Evolutionary conservation across 1,284 basidiomycete genomes (phyloP).

Genomic region (Neolentinus lepideus): DNA sequence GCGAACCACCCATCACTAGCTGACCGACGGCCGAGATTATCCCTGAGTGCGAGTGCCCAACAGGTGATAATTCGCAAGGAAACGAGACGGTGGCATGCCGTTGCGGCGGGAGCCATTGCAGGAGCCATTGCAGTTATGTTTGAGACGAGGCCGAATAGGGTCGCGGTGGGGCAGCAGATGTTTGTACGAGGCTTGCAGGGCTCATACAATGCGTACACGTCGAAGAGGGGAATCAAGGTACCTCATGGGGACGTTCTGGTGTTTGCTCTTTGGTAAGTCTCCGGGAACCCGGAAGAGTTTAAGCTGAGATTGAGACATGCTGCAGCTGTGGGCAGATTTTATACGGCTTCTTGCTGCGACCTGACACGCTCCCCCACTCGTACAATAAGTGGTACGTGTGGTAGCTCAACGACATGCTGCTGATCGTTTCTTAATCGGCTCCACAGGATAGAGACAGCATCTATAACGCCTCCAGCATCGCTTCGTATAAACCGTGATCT

Average conservation of each 20-base stretch:
- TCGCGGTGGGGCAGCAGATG: slow-evolving; percentile 84
- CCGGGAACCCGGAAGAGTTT: neutral
- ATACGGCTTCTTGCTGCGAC: slow-evolving; percentile 76
- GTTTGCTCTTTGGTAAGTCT: slow-evolving; percentile 68
- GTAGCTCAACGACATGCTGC: neutral
- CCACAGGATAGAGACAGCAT: slow-evolving; percentile 52
- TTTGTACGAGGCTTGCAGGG: slow-evolving; percentile 87
- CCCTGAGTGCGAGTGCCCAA: slow-evolving; percentile 55
- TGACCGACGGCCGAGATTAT: slow-evolving; percentile 42
- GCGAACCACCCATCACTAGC: slow-evolving; percentile 10
- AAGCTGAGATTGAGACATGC: neutral
- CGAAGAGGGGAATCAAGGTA: slow-evolving; percentile 60
- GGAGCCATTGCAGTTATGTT: slow-evolving; percentile 80
- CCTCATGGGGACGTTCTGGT: slow-evolving; percentile 84
- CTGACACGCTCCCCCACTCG: slow-evolving; percentile 76
- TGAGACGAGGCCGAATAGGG: slow-evolving; percentile 66
- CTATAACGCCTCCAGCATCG: slow-evolving; percentile 54
- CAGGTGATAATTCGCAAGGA: slow-evolving; percentile 55
- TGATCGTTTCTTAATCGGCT: neutral
- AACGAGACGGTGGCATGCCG: slow-evolving; percentile 81
- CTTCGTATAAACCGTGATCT: slow-evolving; percentile 59
- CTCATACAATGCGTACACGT: slow-evolving; percentile 69
- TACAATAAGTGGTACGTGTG: slow-evolving; percentile 65
- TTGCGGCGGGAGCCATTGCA: slow-evolving; percentile 79
- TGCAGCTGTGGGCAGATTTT: slow-evolving; percentile 84